Conservation (phyloP, 805 yeast species). For the Kodamaea lidongshanica region DNA sequence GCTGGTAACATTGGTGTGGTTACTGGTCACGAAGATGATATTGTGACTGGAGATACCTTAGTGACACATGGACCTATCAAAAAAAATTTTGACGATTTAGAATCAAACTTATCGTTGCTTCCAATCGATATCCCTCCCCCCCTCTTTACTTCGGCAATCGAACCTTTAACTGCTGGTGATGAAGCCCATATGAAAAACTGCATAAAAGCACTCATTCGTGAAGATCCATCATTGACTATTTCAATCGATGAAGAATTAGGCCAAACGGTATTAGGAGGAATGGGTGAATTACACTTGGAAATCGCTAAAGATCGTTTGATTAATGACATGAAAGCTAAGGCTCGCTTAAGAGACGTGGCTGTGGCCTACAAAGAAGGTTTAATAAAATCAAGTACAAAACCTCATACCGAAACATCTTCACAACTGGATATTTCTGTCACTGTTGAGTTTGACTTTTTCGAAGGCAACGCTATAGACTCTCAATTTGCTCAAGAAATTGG, state of each 20-base stretch:
- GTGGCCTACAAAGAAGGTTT: constrained; percentile 83
- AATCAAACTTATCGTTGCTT: constrained; percentile 44
- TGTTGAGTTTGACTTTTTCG: constrained; percentile 30
- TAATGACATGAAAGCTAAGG: constrained; percentile 77
- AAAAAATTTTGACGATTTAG: constrained; percentile 40
- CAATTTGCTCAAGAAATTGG: constrained; percentile 35
- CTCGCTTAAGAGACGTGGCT: constrained; percentile 73
- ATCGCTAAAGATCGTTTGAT: constrained; percentile 74
- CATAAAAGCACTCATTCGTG: constrained; percentile 59
- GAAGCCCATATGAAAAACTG: constrained; percentile 66
- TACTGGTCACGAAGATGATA: constrained; percentile 59
- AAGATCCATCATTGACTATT: constrained; percentile 83
- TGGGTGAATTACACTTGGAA: constrained; percentile 96
- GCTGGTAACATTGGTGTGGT: constrained; percentile 91
- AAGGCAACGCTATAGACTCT: constrained; percentile 29
- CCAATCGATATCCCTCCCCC: constrained; percentile 90
- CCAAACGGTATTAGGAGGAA: constrained; percentile 84
- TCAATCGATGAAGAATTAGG: constrained; percentile 77
- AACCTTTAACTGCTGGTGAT: constrained; percentile 81
- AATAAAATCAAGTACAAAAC: constrained; percentile 1
- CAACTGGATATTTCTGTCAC: constrained; percentile 19
- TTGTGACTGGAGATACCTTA: constrained; percentile 88
- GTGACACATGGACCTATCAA: constrained; percentile 52
- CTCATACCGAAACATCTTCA: constrained; percentile 9
- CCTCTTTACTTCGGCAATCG: constrained; percentile 78